Evolutionary conservation across 2,329 filamentous ascomycete genomes (phyloP), one percentile per base, ranked within the genome.

Genomic region (Botrytis tulipae): DNA sequence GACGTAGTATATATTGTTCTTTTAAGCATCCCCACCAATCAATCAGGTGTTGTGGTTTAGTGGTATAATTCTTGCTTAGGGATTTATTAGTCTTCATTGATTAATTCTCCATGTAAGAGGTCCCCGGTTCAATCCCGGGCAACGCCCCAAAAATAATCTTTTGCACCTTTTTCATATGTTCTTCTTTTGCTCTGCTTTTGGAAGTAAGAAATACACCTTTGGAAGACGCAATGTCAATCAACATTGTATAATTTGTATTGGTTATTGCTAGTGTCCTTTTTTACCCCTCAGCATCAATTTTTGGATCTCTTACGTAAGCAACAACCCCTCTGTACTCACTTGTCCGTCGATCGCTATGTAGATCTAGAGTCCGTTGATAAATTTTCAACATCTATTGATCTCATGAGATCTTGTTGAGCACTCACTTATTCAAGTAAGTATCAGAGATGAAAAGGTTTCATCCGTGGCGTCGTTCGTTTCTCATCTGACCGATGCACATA

Each of bases 1-100:
- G 1, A 1, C 9, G 12, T 42, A 42, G 3, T 5, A 42, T 29
- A 54, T 44, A 63, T 14, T 1, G 1, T 1, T 2, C 2, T 44
- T 16, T 3, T 12, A 0, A 6, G 1, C 4, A 0, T 1, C 0
- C 1, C 14, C 18, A 10, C 0, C 3, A 18, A 8, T 22, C 10
- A 42, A 2, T 6, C 0, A 3, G 63, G 63, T 73, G 63, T 69
- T 69, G 63, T 73, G 71, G 71, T 73, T 73, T 73, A 73, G 71
- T 69, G 71, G 71, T 73, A 73, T 73, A 73, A 73, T 73, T 69
- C 71, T 73, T 73, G 71, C 71, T 73, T 73, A 73, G 71, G 71
- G 71, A 51, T 29, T 4, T 18, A 68, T 68, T 10, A 32, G 7
- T 40, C 32, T 9, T 25, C 1, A 7, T 9, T 6, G 60, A 37